A percentile compares a stretch with the other conserved stretches of the same genome.
Evolutionary conservation across 2,329 filamentous ascomycete species (phyloP).

Genomic region (Cephalotrichum gorgonifer): DNA sequence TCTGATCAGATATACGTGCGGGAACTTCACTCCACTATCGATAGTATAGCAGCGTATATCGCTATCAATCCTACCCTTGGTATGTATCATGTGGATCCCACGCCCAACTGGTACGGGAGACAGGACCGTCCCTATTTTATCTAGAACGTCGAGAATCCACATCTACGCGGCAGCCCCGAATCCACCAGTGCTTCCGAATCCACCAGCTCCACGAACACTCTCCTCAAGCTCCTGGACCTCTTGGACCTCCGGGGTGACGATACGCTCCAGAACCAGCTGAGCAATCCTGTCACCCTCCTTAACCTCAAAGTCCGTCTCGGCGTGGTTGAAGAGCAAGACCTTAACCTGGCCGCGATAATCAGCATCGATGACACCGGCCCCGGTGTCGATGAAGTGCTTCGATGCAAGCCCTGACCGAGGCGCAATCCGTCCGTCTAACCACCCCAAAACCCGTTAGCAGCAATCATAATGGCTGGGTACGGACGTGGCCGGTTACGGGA

Average conservation of each 20-base stretch:
- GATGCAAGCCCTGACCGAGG: constrained; percentile 83
- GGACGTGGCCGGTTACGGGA: not conserved
- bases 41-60: not conserved
- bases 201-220: constrained; percentile 81
- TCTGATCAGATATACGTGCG: not conserved
- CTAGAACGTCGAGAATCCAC: not conserved
- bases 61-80: not conserved
- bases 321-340: constrained; percentile 89
- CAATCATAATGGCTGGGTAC: not conserved
- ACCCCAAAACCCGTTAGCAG: not conserved
- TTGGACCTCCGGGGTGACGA: constrained; percentile 85
- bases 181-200: constrained; percentile 77
- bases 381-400: constrained; percentile 94
- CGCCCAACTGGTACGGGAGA: not conserved
- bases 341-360: constrained; percentile 94
- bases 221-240: constrained; percentile 83
- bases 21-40: too few relatives aligned
- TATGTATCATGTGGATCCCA: not conserved
- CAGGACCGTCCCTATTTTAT: not conserved
- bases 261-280: constrained; percentile 88
- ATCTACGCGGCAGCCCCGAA: not conserved
- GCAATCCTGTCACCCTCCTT: constrained; percentile 84
- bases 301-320: constrained; percentile 69
- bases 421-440: constrained; percentile 75
- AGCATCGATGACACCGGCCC: constrained; percentile 93